phyloP scores from a whole-genome alignment of 805 yeast genomes.

The Metschnikowia orientalis region DNA sequence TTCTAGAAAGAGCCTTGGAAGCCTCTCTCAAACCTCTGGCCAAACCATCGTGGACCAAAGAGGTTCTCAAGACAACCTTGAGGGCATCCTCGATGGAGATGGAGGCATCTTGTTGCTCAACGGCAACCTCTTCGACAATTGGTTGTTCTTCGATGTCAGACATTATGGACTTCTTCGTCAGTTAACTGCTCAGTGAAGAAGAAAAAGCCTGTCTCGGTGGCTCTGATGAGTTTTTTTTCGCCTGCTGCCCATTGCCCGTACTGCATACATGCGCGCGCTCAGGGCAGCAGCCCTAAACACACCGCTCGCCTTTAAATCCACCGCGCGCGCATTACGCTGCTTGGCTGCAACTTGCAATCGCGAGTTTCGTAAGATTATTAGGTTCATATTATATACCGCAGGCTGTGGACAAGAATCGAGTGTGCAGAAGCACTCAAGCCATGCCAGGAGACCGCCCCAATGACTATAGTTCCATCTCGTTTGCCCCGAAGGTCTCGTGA shows the following conservation, averaged over 20 bases:
- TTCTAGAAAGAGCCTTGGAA: conserved; percentile 95
- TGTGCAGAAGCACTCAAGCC: no score
- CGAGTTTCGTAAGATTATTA: no score
- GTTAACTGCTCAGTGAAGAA: conserved; percentile 33
- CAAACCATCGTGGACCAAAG: conserved; percentile 98
- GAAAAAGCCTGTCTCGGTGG: conserved; percentile 3
- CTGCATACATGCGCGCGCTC: neutral
- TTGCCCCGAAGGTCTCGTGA: conserved; percentile 43
- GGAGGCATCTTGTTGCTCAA: conserved; percentile 80
- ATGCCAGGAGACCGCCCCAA: neutral
- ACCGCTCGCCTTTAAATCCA: no score
- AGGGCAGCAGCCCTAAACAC: conserved; percentile 13
- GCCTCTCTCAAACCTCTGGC: conserved; percentile 99
- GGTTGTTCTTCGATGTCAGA: conserved; percentile 93
- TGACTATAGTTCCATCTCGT: conserved; percentile 38
- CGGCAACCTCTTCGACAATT: conserved; percentile 77
- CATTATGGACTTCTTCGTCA: conserved; percentile 80
- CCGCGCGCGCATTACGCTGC: no score
- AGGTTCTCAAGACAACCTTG: conserved; percentile 95
- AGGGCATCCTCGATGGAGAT: conserved; percentile 97
- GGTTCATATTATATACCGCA: no score
- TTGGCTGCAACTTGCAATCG: no score
- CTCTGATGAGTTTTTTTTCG: conserved; percentile 6
- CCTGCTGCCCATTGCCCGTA: neutral
- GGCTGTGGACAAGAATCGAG: no score